phyloP scores from a whole-genome alignment of 1,284 basidiomycete species.

The Mycosarcoma mackinlayi region DNA sequence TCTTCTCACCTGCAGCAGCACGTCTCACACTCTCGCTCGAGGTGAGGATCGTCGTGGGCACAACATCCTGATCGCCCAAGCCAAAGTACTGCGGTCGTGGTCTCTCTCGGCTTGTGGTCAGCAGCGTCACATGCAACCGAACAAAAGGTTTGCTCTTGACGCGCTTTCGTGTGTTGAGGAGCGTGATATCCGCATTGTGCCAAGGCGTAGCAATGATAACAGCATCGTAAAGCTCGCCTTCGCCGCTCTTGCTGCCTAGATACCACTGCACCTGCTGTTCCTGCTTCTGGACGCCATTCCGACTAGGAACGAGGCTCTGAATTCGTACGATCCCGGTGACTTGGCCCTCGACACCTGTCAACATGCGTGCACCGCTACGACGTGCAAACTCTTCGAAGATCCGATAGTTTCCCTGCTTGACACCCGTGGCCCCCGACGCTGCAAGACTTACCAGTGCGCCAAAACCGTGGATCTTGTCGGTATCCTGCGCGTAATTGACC shows the following conservation, averaged over 20 bases:
- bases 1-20: conserved; percentile 18
- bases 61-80: conserved; percentile 69
- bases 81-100: conserved; percentile 81
- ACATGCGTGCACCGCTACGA: conserved; percentile 72
- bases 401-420: conserved; percentile 84
- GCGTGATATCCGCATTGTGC: conserved; percentile 60
- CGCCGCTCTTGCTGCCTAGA: conserved; percentile 58
- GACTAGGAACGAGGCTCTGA: conserved; percentile 5
- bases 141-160: conserved; percentile 81
- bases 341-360: conserved; percentile 50
- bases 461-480: conserved; percentile 81
- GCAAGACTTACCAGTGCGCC: conserved; percentile 81
- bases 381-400: conserved; percentile 86
- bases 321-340: conserved; percentile 63
- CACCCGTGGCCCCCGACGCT: conserved; percentile 75
- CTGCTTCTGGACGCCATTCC: too few species aligned
- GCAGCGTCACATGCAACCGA: conserved; percentile 85
- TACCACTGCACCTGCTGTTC: conserved; percentile 55
- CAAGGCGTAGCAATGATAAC: conserved; percentile 65
- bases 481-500: conserved; percentile 84
- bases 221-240: conserved; percentile 59
- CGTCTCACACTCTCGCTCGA: conserved; percentile 53
- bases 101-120: conserved; percentile 78
- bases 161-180: conserved; percentile 68
- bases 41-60: conserved; percentile 81